Evolutionary conservation across 2,329 filamentous ascomycete genomes (phyloP).

Genomic region (Nothophoma quercina): DNA sequence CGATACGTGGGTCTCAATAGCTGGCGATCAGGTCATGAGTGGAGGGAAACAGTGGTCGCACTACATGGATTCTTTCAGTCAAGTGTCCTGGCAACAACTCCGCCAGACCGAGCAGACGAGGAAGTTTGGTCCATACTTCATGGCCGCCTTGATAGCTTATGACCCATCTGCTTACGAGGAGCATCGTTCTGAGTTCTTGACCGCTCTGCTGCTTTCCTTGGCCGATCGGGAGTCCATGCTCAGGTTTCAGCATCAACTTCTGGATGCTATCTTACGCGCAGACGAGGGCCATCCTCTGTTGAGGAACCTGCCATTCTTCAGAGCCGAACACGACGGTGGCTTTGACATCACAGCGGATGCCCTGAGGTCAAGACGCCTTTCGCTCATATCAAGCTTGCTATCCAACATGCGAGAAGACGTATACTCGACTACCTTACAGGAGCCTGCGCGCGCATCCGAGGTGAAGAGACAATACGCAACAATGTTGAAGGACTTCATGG

Average conservation of each 20-base stretch:
- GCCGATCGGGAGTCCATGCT: constrained; percentile 67
- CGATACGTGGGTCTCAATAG: constrained; percentile 63
- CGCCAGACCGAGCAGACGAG: constrained; percentile 55
- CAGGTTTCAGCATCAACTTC: constrained; percentile 67
- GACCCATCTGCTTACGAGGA: constrained; percentile 53
- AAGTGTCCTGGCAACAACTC: constrained; percentile 59
- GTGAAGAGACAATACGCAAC: constrained; percentile 58
- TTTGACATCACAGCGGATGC: constrained; percentile 61
- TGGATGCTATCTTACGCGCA: constrained; percentile 61
- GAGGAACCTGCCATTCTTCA: constrained; percentile 65
- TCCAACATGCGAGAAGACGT: constrained; percentile 66
- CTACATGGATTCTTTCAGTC: constrained; percentile 63
- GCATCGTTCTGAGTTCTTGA: constrained; percentile 59
- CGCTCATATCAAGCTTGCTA: constrained; percentile 63
- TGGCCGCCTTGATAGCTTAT: constrained; percentile 51
- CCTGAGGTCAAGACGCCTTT: constrained; percentile 62
- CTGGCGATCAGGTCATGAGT: constrained; percentile 55
- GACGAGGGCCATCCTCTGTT: constrained; percentile 58
- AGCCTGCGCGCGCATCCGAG: constrained; percentile 41
- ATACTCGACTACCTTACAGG: constrained; percentile 42
- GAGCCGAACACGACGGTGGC: constrained; percentile 42
- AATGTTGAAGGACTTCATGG: constrained; percentile 65
- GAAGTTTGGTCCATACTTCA: constrained; percentile 56
- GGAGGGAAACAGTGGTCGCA: constrained; percentile 60
- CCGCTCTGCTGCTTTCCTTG: constrained; percentile 62